These are phyloP conservation scores for Ogataea nonfermentans DNA, from an alignment of 805 yeast species.

Conservation along the genomic window DNA sequence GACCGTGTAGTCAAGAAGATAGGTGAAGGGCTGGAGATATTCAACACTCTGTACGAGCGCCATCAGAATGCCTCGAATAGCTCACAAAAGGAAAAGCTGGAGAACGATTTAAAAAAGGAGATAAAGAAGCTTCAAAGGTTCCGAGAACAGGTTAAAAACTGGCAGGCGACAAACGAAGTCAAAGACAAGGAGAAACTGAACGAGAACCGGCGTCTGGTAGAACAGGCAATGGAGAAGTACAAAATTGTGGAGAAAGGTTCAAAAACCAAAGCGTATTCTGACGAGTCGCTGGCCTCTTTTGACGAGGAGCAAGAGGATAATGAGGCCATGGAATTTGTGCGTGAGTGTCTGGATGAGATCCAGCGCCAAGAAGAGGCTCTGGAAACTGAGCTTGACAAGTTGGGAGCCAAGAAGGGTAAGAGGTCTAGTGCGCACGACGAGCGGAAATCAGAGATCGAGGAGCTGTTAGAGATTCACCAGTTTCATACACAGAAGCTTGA, in stretches of 20 bases:
- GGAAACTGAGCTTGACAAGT: slow-evolving; percentile 66
- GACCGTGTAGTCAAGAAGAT: slow-evolving; percentile 63
- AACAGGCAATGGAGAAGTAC: slow-evolving; percentile 57
- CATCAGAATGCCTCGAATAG: slow-evolving; percentile 47
- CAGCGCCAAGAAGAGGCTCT: slow-evolving; percentile 74
- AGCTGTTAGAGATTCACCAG: slow-evolving; percentile 67
- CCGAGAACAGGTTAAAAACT: slow-evolving; percentile 58
- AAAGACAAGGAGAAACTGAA: slow-evolving; percentile 44
- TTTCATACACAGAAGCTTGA: slow-evolving; percentile 82
- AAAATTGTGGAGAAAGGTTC: slow-evolving; percentile 56
- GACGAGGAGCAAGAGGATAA: slow-evolving; percentile 65
- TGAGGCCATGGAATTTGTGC: slow-evolving; percentile 70
- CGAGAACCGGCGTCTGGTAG: slow-evolving; percentile 43
- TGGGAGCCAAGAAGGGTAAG: slow-evolving; percentile 55
- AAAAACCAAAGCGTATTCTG: slow-evolving; percentile 57
- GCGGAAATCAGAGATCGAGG: slow-evolving; percentile 58
- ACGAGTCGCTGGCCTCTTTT: slow-evolving; percentile 51
- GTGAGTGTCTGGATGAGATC: slow-evolving; percentile 70
- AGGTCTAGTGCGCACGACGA: slow-evolving; percentile 42
- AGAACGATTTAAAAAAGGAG: slow-evolving; percentile 56
- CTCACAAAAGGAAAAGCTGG: slow-evolving; percentile 56
- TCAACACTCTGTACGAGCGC: slow-evolving; percentile 56
- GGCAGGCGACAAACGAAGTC: slow-evolving; percentile 55
- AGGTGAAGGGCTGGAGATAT: slow-evolving; percentile 52
- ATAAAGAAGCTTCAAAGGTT: slow-evolving; percentile 57